Evolutionary conservation across 805 yeast genomes (phyloP), one percentile per base, ranked within the genome.

Genomic region (Metschnikowia cubensis): DNA sequence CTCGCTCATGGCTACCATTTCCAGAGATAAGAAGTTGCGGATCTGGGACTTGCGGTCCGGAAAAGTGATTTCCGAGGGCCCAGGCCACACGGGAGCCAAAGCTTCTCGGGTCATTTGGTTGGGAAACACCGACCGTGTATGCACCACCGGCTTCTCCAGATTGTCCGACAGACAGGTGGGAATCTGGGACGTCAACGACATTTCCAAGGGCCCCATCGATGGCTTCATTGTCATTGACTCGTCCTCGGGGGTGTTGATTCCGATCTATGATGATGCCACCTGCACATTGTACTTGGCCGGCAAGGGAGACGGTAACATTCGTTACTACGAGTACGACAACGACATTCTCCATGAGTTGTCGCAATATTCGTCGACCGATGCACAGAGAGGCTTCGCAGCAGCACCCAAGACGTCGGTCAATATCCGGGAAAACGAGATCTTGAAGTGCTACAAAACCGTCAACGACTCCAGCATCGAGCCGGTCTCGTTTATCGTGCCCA

Each of bases 261-360:
- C 99, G 29, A 81, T 87, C 61, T 94, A 73, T 64, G 99, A 94
- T 65, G 87, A 82, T 25, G 79, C 87, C 34, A 90, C 87, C 41
- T 81, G 84, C 49, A 81, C 91, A 51, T 75, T 94, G 52, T 94
- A 86, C 63, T 73, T 94, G 53, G 98, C 96, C 32, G 99, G 99
- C 59, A 92, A 94, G 69, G 97, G 97, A 67, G 99, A 94, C 68
- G 98, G 98, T 60, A 94, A 92, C 67, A 89, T 94, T 61, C 87
- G 97, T 63, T 92, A 92, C 71, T 94, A 75, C 64, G 99, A 94
- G 73, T 89, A 80, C 67, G 89, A 84, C 54, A 82, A 87, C 60
- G 97, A 92, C 61, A 86, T 84, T 61, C 75, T 94, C 49, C 84
- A 76, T 68, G 89, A 87, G 59, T 71, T 94, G 52, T 87, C 96